These are phyloP conservation scores for Acanthamoeba triangularis DNA, from an alignment of 208 protist species.

Conservation along the genomic window DNA sequence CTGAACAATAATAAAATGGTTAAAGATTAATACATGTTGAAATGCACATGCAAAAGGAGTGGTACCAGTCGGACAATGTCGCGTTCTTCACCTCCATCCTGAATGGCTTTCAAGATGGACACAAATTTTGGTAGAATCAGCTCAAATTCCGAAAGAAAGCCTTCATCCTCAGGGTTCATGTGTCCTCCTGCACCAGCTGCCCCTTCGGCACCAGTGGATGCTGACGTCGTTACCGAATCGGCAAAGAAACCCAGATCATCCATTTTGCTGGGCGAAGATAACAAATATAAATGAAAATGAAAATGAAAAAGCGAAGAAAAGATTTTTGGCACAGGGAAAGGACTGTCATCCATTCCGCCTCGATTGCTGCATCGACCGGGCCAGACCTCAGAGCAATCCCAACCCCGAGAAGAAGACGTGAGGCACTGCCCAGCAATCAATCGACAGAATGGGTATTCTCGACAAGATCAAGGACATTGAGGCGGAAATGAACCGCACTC, in stretches of 20 bases:
- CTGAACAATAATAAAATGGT: background rate
- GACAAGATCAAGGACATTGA: conserved; percentile 99
- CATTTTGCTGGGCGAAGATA: too few relatives aligned
- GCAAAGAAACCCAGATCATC: background rate
- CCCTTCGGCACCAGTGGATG: background rate
- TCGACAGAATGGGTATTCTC: conserved; percentile 95
- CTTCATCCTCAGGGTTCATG: conserved; percentile 27
- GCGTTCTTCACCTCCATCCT: conserved; percentile 38
- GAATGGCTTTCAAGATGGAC: conserved; percentile 51
- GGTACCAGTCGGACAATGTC: conserved; percentile 32
- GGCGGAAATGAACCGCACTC: conserved; percentile 97
- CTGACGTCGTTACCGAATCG: background rate
- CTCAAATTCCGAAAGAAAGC: conserved; percentile 38
- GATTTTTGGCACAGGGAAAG: background rate
- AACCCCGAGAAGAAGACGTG: background rate
- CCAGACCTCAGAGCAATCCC: too few relatives aligned
- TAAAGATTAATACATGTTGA: background rate
- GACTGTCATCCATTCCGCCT: background rate
- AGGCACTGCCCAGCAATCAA: background rate
- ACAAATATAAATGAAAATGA: too few relatives aligned
- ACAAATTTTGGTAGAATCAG: conserved; percentile 42
- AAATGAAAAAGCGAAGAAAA: background rate
- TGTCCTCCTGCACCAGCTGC: background rate
- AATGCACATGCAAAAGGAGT: background rate
- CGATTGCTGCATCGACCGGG: too few relatives aligned